phyloP scores from a whole-genome alignment of 192 early-diverging fungal genomes.

The Coemansia sp. region DNA sequence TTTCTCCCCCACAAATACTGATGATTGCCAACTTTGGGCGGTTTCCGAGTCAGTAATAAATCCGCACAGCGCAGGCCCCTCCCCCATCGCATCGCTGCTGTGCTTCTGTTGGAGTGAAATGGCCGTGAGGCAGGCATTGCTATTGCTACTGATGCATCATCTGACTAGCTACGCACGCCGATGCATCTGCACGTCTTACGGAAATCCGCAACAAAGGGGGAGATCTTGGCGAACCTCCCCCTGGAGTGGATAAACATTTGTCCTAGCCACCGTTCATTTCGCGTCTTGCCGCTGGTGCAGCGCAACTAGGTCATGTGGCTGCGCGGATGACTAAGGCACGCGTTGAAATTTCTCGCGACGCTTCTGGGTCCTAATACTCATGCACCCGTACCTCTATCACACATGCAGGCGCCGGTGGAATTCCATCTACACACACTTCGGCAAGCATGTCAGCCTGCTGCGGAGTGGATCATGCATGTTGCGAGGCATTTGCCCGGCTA shows the following conservation, averaged over 20 bases:
- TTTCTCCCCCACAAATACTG: background rate
- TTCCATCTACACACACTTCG: background rate
- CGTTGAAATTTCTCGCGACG: background rate
- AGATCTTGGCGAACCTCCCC: background rate
- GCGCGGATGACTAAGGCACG: background rate
- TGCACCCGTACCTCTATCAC: background rate
- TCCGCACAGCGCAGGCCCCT: background rate
- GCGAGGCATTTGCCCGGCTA: background rate
- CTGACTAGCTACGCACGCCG: background rate
- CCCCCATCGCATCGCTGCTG: background rate
- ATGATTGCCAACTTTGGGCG: background rate
- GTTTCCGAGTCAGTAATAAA: background rate
- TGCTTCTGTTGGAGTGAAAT: background rate
- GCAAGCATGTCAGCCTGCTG: background rate
- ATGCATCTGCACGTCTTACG: background rate
- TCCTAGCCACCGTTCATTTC: background rate
- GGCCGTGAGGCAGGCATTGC: background rate
- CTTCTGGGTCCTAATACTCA: background rate
- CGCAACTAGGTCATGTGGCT: background rate
- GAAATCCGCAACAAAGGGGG: background rate
- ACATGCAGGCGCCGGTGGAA: background rate
- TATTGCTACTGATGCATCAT: background rate
- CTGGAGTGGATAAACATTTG: background rate
- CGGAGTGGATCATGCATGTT: background rate
- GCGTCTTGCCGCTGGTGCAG: background rate